phyloP scores from a whole-genome alignment of 78 protist genomes.

The Dictyostelium firmibasis region DNA sequence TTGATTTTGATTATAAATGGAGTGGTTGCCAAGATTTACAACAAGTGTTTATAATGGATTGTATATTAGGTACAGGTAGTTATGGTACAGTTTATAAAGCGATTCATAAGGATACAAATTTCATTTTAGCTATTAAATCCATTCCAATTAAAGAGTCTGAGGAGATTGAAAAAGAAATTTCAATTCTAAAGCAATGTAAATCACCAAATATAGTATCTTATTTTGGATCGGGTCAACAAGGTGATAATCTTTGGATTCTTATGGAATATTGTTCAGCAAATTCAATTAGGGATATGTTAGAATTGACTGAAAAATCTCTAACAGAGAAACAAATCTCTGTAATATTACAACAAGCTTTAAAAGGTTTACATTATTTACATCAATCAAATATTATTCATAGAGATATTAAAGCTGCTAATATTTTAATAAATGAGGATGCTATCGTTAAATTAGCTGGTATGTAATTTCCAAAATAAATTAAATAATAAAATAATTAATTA shows the following conservation, averaged over 20 bases:
- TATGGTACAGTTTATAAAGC: constrained; percentile 58
- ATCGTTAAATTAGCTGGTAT: constrained; percentile 59
- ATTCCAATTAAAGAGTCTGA: constrained; percentile 50
- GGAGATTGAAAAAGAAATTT: constrained; percentile 72
- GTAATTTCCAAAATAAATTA: no score
- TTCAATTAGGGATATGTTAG: constrained; percentile 76
- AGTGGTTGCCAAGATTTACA: constrained; percentile 8
- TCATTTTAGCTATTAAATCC: constrained; percentile 24
- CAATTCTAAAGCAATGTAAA: constrained; percentile 58
- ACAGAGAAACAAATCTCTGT: constrained; percentile 48
- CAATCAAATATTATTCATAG: constrained; percentile 63
- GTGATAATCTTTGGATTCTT: constrained; percentile 72
- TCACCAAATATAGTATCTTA: constrained; percentile 37
- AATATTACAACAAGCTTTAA: constrained; percentile 51
- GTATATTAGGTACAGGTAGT: constrained; percentile 64
- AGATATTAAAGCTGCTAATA: constrained; percentile 84
- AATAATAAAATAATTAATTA: no score
- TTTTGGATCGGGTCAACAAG: constrained; percentile 43
- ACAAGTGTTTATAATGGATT: constrained; percentile 24
- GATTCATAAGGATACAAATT: constrained; percentile 19
- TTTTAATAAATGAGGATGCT: constrained; percentile 57
- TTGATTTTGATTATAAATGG: constrained; percentile 68
- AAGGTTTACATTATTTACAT: constrained; percentile 79
- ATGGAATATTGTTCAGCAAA: constrained; percentile 79
- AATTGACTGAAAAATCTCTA: constrained; percentile 27